Conservation (phyloP, 148 eudicot species). For the Tetragonia tetragonoides region DNA sequence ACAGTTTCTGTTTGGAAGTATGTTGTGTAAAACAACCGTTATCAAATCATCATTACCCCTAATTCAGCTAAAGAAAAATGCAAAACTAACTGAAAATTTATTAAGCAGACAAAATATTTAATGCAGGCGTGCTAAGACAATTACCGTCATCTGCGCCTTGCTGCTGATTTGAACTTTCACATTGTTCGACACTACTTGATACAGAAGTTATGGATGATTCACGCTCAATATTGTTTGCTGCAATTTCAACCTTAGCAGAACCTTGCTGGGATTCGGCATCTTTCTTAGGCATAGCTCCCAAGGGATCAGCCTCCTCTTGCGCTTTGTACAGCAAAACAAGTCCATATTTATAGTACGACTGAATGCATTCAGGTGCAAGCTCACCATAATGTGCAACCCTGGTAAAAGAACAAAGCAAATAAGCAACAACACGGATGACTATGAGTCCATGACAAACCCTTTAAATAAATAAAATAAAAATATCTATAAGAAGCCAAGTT, state of each 20-base stretch:
- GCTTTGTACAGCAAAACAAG: constrained; percentile 86
- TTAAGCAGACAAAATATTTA: background rate
- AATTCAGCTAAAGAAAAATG: background rate
- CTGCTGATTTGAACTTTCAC: constrained; percentile 41
- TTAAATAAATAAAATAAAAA: background rate
- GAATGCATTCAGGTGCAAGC: constrained; percentile 83
- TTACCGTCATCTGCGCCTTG: constrained; percentile 52
- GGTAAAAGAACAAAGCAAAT: constrained; percentile 5
- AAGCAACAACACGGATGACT: background rate
- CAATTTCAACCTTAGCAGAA: constrained; percentile 47
- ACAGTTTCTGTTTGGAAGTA: background rate
- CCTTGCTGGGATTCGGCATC: constrained; percentile 53
- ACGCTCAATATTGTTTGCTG: constrained; percentile 31
- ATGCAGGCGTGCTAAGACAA: constrained; percentile 8
- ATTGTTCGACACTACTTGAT: constrained; percentile 40
- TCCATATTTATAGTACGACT: constrained; percentile 76
- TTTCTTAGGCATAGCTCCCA: constrained; percentile 76
- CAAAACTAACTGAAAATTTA: no score
- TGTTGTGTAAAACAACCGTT: no score
- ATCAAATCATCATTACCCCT: background rate
- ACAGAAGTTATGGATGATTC: constrained; percentile 64
- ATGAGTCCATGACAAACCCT: background rate
- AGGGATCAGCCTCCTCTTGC: constrained; percentile 92
- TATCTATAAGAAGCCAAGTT: background rate
- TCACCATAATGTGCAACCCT: constrained; percentile 83